A percentile compares a stretch with the other conserved stretches of the same genome.
Evolutionary conservation across 2,329 filamentous ascomycete species (phyloP).

Genomic region (Tolypocladium inflatum): DNA sequence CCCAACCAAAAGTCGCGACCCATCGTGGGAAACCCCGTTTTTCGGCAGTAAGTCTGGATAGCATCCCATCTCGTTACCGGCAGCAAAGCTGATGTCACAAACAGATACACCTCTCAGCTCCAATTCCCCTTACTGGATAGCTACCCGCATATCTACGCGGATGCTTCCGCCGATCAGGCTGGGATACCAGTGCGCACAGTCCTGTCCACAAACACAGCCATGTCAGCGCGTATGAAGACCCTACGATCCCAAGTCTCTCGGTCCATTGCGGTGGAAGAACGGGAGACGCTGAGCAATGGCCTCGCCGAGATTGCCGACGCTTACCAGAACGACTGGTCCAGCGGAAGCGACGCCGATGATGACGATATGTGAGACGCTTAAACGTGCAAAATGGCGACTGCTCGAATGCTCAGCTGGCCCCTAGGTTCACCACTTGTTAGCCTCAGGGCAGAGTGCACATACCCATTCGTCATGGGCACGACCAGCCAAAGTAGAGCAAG

Average conservation of each 20-base stretch:
- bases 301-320: constrained; percentile 76
- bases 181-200: constrained; percentile 39
- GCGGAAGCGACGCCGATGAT: constrained; percentile 62
- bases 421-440: not conserved
- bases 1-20: constrained; percentile 8
- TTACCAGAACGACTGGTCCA: constrained; percentile 82
- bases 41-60: constrained; percentile 13
- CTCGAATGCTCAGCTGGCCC: not conserved
- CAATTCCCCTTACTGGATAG: constrained; percentile 63
- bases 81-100: not conserved
- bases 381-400: not conserved
- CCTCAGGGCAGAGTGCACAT: not conserved
- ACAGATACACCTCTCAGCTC: constrained; percentile 4
- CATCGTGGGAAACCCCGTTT: constrained; percentile 15
- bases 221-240: constrained; percentile 58
- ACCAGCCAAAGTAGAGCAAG: not conserved
- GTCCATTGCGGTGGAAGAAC: constrained; percentile 62
- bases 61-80: not conserved
- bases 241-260: constrained; percentile 56
- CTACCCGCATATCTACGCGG: constrained; percentile 66
- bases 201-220: constrained; percentile 64
- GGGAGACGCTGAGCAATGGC: constrained; percentile 74
- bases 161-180: constrained; percentile 20
- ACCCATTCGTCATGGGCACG: not conserved
- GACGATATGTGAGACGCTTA: constrained; percentile 36